Evolutionary conservation across 2,329 filamentous ascomycete genomes (phyloP).

Genomic region (Aspergillus jensenii): DNA sequence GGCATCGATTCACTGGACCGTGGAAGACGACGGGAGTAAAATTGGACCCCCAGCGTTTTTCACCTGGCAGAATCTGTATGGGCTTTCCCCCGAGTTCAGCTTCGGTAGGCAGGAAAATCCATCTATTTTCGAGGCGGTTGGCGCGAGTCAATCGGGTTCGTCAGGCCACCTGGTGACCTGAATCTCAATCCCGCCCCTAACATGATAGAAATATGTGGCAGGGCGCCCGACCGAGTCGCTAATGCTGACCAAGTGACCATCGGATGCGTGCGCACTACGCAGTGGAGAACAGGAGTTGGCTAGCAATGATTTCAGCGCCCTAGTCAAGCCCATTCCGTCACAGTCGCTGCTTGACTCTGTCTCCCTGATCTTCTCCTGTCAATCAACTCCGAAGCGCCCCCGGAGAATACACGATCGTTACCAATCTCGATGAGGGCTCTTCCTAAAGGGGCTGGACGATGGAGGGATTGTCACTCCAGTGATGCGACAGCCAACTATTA

Average conservation of each 20-base stretch:
- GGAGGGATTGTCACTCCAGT: neutral
- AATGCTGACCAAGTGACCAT: neutral
- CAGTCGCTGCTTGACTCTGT: neutral
- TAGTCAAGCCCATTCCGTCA: conserved; percentile 7
- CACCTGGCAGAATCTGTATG: too few species aligned
- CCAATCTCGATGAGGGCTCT: neutral
- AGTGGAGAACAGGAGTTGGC: conserved; percentile 1
- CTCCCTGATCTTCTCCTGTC: neutral
- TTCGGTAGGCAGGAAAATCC: neutral
- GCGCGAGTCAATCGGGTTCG: neutral
- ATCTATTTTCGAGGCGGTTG: neutral
- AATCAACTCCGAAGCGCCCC: neutral
- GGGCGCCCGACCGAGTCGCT: too few species aligned
- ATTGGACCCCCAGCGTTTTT: neutral
- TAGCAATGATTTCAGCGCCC: neutral
- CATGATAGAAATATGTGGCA: neutral
- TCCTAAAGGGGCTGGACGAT: neutral
- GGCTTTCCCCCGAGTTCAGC: too few species aligned
- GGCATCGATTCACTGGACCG: neutral
- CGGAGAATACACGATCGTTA: neutral
- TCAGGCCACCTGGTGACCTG: neutral
- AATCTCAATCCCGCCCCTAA: neutral
- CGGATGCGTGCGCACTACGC: neutral
- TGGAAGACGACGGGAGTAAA: neutral
- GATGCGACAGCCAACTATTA: neutral